These are phyloP conservation scores for Malus sylvestris DNA, from an alignment of 306 rosid genomes.

Conservation along the genomic window DNA sequence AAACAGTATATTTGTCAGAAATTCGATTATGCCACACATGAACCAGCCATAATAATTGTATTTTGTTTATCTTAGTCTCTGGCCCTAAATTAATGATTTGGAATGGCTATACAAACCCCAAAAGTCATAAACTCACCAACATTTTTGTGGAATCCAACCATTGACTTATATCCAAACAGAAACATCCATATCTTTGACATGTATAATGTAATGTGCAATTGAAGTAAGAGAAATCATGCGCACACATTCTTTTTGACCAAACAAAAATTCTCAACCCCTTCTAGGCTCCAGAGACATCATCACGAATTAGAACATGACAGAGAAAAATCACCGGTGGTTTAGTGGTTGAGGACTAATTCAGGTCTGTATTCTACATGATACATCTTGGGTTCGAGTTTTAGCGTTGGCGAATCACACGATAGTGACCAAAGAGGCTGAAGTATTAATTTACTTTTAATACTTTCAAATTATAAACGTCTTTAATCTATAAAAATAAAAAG, in stretches of 20 bases:
- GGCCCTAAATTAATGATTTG: background rate
- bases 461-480: too few species aligned
- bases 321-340: accelerated
- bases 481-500: too few species aligned
- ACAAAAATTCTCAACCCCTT: background rate
- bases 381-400: too few species aligned
- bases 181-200: background rate
- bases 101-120: background rate
- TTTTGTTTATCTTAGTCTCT: background rate
- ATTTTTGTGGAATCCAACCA: background rate
- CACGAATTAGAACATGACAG: background rate
- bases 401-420: accelerated
- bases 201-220: background rate
- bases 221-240: background rate
- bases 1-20: too few species aligned
- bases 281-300: background rate
- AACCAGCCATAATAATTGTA: background rate
- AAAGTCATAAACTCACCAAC: background rate
- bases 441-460: too few species aligned
- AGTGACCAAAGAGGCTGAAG: too few species aligned
- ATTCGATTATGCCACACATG: too few species aligned
- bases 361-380: accelerated
- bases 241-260: background rate
- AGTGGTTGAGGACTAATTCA: too few species aligned
- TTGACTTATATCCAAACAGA: background rate